phyloP scores from a whole-genome alignment of 2,329 filamentous ascomycete genomes.

The Aspergillus brunneoviolaceus region DNA sequence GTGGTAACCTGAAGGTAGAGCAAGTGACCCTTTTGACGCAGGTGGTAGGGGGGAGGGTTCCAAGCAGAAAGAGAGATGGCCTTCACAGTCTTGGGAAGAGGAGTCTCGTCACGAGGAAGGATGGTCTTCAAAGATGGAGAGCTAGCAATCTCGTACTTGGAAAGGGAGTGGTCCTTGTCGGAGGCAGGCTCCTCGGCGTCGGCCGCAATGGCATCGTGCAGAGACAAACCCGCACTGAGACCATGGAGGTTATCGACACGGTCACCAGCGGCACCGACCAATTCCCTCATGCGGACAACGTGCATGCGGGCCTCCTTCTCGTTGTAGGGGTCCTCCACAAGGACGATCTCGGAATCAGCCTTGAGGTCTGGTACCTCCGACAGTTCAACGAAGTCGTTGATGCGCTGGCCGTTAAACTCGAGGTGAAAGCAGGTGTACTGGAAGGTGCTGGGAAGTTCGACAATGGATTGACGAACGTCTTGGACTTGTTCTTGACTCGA shows the following conservation, averaged over 20 bases:
- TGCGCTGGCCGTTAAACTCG: conserved; percentile 79
- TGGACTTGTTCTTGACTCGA: conserved; percentile 94
- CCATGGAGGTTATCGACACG: conserved; percentile 85
- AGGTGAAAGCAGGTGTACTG: conserved; percentile 99
- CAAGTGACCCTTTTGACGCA: conserved; percentile 87
- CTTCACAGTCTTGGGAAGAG: conserved; percentile 87
- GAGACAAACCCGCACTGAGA: conserved; percentile 76
- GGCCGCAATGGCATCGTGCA: conserved; percentile 73
- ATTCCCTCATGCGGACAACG: conserved; percentile 82
- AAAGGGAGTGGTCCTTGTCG: conserved; percentile 56
- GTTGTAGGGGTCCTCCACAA: conserved; percentile 94
- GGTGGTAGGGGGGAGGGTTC: conserved; percentile 92
- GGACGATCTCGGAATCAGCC: conserved; percentile 71
- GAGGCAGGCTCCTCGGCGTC: conserved; percentile 45
- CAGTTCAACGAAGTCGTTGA: conserved; percentile 94
- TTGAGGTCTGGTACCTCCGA: conserved; percentile 82
- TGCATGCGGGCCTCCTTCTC: conserved; percentile 98
- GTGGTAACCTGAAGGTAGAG: conserved; percentile 87
- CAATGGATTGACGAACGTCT: conserved; percentile 93
- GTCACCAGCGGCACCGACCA: conserved; percentile 88
- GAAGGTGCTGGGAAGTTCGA: conserved; percentile 88
- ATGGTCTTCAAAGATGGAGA: conserved; percentile 68
- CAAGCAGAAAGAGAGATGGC: conserved; percentile 83
- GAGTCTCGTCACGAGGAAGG: conserved; percentile 64
- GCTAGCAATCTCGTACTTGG: conserved; percentile 74